phyloP scores from a whole-genome alignment of 306 rosid species.

The Gynostemma pentaphyllum region DNA sequence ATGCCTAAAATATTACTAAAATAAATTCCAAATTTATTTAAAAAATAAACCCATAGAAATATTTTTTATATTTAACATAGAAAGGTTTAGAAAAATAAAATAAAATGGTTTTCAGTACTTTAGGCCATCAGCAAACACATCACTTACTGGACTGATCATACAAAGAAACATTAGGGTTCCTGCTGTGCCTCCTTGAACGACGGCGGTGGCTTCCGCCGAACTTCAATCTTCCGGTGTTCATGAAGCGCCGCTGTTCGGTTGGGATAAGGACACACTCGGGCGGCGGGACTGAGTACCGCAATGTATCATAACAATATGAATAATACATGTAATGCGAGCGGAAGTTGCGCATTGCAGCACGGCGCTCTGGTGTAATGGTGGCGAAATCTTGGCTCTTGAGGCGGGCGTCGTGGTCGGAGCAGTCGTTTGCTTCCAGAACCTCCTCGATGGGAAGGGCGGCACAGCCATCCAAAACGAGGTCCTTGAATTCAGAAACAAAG shows the following conservation, averaged over 20 bases:
- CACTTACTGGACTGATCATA: background rate
- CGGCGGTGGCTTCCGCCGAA: slow-evolving; percentile 77
- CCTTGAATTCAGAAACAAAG: slow-evolving; percentile 68
- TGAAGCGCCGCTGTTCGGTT: slow-evolving; percentile 42
- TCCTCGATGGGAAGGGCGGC: slow-evolving; percentile 49
- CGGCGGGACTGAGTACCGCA: slow-evolving; percentile 43
- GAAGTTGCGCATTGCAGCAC: slow-evolving; percentile 50
- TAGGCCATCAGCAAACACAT: background rate
- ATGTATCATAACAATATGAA: slow-evolving; percentile 66
- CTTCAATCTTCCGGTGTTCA: slow-evolving; percentile 58
- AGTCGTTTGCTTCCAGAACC: slow-evolving; percentile 12
- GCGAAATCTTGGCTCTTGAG: slow-evolving; percentile 44
- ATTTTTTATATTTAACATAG: too few relatives aligned
- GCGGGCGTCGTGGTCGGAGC: slow-evolving; percentile 18
- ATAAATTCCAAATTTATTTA: too few relatives aligned
- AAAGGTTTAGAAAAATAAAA: background rate
- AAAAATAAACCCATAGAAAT: too few relatives aligned
- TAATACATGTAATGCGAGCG: slow-evolving; percentile 73
- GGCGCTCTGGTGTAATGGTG: slow-evolving; percentile 26
- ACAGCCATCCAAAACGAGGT: slow-evolving; percentile 75
- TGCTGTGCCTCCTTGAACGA: slow-evolving; percentile 32
- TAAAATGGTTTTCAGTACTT: background rate
- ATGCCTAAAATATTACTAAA: too few relatives aligned
- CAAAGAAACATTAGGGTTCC: background rate
- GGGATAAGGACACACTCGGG: slow-evolving; percentile 61